Base-by-base conservation (phyloP, 1,139 yeast genomes). In the Debaryomyces sp. region DNA sequence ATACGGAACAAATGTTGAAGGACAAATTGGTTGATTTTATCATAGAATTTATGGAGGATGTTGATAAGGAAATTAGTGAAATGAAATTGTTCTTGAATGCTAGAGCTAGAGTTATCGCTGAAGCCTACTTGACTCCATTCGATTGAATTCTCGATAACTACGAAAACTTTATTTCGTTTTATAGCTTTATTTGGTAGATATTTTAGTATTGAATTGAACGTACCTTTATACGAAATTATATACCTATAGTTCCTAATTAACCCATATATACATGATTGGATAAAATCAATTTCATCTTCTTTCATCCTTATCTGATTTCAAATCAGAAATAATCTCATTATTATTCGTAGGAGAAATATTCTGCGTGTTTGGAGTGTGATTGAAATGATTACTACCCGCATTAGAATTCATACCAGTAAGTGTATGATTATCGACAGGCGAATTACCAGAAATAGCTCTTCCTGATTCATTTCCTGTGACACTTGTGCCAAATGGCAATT, bases 11-110 rank as follows among this genome's bases (percentile, higher is more conserved):
- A 59, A 91, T 94, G 97, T 81, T 92, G 69, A 94, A 95, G 72
- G 94, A 88, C 63, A 95, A 95, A 69, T 80, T 94, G 62, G 97
- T 94, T 44, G 99, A 94, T 68, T 94, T 94, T 65, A 91, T 94
- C 60, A 90, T 94, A 61, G 98, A 94, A 72, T 94, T 95, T 67
- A 92, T 94, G 99, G 99, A 94, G 68, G 99, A 92, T 62, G 99
- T 94, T 23, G 99, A 94, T 70, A 94, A 92, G 73, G 99, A 94
- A 69, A 95, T 94, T 63, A 89, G 97, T 68, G 99, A 94, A 68
- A 95, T 94, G 96, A 95, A 95, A 71, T 79, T 94, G 66, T 95
- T 94, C 68, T 81, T 95, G 68, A 94, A 94, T 66, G 97, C 99
- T 24, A 82, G 99, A 64, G 99, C 99, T 17, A 87, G 99, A 75